Base-by-base conservation (phyloP, 2,329 filamentous ascomycete species). In the Chalaropsis thielavioides region DNA sequence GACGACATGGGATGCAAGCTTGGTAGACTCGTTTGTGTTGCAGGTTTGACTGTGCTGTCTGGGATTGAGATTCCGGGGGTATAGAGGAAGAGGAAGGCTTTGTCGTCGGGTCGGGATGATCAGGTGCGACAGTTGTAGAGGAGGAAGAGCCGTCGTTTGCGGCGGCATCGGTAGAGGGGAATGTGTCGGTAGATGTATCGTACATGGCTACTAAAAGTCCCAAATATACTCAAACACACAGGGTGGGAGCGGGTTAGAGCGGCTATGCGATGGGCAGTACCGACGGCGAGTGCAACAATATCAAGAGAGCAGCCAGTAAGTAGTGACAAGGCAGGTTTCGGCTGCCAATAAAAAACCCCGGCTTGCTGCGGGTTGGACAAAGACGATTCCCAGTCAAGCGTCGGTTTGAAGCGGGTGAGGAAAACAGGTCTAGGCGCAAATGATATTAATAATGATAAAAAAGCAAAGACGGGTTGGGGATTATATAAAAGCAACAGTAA, bases 21-120 rank as follows among this genome's bases (percentile, higher is more conserved):
- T 85, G 82, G 68, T 85, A 85, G 68, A 84, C 82, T 63, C 82
- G 81, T 73, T 84, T 84, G 72, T 85, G 81, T 70, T 81, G 80
- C 58, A 67, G 31, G 17, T 27, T 58, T 58, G 56, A 35, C 19
- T 49, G 44, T 6, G 61, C 24, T 22, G 59, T 27, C 13, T 38
- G 35, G 19, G 64, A 61, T 38, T 67, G 65, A 8, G 64, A 63
- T 6, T 61, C 46, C 15, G 51, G 64, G 49, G 49, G 22, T 31
- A 49, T 35, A 63, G 44, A 60, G 24, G 40, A 31, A 27, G 38
- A 22, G 38, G 60, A 22, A 8, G 60, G 8, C 3, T 17, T 3
- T 56, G 51, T 4, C 1, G 27, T 17, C 51, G 51, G 15, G 27
- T 56, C 27, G n/a, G 51, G 15, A 27, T 22, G 15, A 27, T 22